phyloP scores from a whole-genome alignment of 768 basidiomycete genomes.

The Boletus rubroflammeus region DNA sequence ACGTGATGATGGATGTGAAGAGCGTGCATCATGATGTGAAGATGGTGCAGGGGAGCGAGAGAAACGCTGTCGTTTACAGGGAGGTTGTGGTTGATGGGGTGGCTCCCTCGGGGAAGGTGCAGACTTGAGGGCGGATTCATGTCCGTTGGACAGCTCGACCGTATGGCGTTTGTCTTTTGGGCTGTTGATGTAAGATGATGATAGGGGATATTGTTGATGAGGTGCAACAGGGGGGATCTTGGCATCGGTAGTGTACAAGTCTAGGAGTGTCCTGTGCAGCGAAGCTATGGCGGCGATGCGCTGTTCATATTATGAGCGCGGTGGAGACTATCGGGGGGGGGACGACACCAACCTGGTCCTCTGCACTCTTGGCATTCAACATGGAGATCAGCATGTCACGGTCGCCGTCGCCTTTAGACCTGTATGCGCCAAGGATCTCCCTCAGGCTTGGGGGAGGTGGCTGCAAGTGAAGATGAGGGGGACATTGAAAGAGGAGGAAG shows the following conservation, averaged over 20 bases:
- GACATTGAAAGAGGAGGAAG: not conserved
- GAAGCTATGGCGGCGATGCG: constrained; percentile 68
- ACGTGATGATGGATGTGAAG: constrained; percentile 37
- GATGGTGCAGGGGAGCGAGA: constrained; percentile 54
- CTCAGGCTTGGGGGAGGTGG: constrained; percentile 76
- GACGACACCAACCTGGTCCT: constrained; percentile 71
- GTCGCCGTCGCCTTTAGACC: constrained; percentile 84
- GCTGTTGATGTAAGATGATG: constrained; percentile 28
- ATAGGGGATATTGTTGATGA: constrained; percentile 37
- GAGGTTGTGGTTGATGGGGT: constrained; percentile 38
- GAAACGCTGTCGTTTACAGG: constrained; percentile 61
- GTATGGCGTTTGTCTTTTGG: constrained; percentile 22
- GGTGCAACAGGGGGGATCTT: constrained; percentile 30
- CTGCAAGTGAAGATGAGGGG: constrained; percentile 34
- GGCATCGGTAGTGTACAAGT: constrained; percentile 40
- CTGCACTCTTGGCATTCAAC: constrained; percentile 88
- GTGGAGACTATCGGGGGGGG: constrained; percentile 1
- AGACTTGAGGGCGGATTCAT: constrained; percentile 12
- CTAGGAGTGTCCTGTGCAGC: constrained; percentile 68
- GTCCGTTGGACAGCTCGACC: constrained; percentile 15
- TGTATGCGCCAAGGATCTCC: constrained; percentile 85
- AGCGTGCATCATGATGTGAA: constrained; percentile 33
- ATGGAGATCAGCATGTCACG: constrained; percentile 88
- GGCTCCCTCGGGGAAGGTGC: constrained; percentile 23
- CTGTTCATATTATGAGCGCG: constrained; percentile 35